Percentiles rank a stretch among this genome's conserved stretches.
Conservation (phyloP, 371 early-diverging fungal species). For the Mortierella sp. region DNA sequence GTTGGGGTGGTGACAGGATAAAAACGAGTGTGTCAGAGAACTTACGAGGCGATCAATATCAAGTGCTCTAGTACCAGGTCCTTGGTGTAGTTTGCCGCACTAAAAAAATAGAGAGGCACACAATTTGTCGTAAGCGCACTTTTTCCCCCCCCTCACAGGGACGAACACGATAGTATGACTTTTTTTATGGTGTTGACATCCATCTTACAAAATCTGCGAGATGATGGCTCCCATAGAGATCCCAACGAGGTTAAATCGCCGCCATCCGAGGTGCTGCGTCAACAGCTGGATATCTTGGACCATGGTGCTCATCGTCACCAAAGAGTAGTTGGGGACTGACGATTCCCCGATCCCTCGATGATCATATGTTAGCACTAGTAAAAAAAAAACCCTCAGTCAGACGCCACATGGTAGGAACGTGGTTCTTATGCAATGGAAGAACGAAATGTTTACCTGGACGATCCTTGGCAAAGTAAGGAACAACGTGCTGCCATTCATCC, state of each 20-base stretch:
- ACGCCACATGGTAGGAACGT: background rate
- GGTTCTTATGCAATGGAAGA: background rate
- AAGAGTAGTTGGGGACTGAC: slow-evolving; percentile 11
- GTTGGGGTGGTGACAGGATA: background rate
- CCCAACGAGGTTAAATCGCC: slow-evolving; percentile 11
- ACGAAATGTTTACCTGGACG: slow-evolving; percentile 3
- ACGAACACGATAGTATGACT: no score
- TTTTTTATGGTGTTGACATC: no score
- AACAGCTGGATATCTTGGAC: slow-evolving; percentile 8
- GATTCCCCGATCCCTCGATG: slow-evolving; percentile 11
- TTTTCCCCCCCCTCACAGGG: no score
- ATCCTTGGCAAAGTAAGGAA: slow-evolving; percentile 3
- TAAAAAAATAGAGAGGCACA: background rate
- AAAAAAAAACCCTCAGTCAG: background rate
- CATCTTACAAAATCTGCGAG: slow-evolving; percentile 9
- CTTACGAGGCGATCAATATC: slow-evolving; percentile 4
- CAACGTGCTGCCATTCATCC: slow-evolving; percentile 9
- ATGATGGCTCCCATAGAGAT: slow-evolving; percentile 10
- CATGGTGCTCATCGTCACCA: slow-evolving; percentile 9
- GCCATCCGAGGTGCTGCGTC: slow-evolving; percentile 12
- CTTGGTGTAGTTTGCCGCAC: background rate
- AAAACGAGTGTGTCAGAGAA: background rate
- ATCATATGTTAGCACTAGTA: slow-evolving; percentile 8
- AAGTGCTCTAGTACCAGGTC: slow-evolving; percentile 9
- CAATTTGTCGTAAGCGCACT: background rate